A percentile compares a stretch with the other conserved stretches of the same genome.
Evolutionary conservation across 106 monocot species (phyloP).

Genomic region (Apostasia ramifera): DNA sequence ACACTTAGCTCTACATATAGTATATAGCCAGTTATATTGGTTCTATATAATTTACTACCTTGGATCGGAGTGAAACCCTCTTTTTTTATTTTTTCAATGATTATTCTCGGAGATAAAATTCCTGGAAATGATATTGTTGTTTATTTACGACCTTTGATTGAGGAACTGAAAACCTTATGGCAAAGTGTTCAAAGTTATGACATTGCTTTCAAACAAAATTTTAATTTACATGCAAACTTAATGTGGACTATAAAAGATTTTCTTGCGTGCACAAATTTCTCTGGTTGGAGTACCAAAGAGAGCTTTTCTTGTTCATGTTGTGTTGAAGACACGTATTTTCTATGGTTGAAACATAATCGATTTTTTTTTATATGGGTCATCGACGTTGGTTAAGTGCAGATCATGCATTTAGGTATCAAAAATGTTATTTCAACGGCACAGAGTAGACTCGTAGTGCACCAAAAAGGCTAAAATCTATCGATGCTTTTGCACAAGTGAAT

Average conservation of each 20-base stretch:
- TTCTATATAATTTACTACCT: neutral
- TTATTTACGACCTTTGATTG: neutral
- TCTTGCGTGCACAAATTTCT: neutral
- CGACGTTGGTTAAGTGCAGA: neutral
- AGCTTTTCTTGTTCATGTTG: neutral
- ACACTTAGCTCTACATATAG: constrained; percentile 1
- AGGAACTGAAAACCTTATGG: neutral
- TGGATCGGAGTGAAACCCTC: neutral
- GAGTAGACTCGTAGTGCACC: neutral
- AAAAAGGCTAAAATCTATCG: neutral
- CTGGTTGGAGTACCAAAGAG: neutral
- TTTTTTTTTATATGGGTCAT: neutral
- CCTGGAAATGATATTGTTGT: neutral
- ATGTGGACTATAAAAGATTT: neutral
- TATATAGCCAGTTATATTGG: neutral
- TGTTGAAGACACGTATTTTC: neutral
- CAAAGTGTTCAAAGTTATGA: constrained; percentile 1
- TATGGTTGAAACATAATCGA: no score
- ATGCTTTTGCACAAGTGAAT: neutral
- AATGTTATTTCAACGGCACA: neutral
- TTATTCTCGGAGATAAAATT: neutral
- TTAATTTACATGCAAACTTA: neutral
- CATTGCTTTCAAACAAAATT: neutral
- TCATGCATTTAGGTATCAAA: neutral
- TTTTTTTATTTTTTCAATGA: neutral